Percentiles rank a stretch among this genome's conserved stretches.
Conservation (phyloP, 495 filamentous ascomycete genomes). For the Aspergillus kassunensis region DNA sequence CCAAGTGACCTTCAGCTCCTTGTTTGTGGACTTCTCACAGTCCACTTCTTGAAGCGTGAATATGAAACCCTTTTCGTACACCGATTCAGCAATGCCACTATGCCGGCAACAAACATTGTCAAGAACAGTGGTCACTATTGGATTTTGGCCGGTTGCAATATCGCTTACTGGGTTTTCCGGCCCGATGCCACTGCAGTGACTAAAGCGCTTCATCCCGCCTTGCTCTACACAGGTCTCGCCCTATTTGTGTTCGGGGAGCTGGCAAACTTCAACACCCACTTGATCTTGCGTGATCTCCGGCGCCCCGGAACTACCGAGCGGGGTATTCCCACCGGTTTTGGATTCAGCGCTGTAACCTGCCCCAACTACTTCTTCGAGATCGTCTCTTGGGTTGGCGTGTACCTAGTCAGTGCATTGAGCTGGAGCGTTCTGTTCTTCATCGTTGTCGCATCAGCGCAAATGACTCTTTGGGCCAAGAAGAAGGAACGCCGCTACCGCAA, state of each 20-base stretch:
- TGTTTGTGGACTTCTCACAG: constrained; percentile 62
- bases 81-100: constrained; percentile 89
- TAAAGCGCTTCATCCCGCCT: constrained; percentile 34
- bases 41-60: constrained; percentile 95
- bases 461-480: constrained; percentile 83
- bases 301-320: constrained; percentile 76
- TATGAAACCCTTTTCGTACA: constrained; percentile 92
- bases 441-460: constrained; percentile 61
- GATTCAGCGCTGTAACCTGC: constrained; percentile 86
- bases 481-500: constrained; percentile 87
- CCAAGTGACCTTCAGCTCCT: constrained; percentile 67
- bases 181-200: constrained; percentile 59
- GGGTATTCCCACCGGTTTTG: constrained; percentile 80
- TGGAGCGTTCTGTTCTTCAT: constrained; percentile 71
- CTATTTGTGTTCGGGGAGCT: constrained; percentile 74
- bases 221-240: constrained; percentile 60
- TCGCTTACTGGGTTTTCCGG: constrained; percentile 80
- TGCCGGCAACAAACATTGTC: constrained; percentile 83
- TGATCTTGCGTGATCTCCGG: constrained; percentile 69
- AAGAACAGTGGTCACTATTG: constrained; percentile 93
- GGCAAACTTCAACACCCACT: constrained; percentile 73
- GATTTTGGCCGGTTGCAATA: constrained; percentile 73
- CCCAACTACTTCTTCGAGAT: constrained; percentile 97
- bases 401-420: constrained; percentile 68
- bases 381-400: constrained; percentile 75